These are phyloP conservation scores for Nakazawaea holstii DNA, from an alignment of 805 yeast species.

Conservation along the genomic window DNA sequence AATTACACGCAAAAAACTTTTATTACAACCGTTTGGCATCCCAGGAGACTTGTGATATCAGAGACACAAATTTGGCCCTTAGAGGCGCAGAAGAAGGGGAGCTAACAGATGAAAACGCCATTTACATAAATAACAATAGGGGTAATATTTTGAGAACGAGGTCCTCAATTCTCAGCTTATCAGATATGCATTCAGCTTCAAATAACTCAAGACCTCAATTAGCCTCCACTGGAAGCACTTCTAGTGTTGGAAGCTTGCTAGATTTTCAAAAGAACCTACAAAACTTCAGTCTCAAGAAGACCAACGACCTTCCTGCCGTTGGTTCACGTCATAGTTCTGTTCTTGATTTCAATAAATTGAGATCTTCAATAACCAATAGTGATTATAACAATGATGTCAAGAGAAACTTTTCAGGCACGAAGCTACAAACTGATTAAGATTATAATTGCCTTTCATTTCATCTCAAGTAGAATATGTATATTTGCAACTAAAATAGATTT, in stretches of 20 bases:
- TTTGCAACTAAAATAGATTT: too few relatives aligned
- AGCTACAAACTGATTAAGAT: constrained; percentile 1
- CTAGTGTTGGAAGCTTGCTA: constrained; percentile 8
- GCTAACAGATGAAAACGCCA: constrained; percentile 1
- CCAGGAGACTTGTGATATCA: constrained; percentile 13
- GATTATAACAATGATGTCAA: not conserved
- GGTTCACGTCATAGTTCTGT: not conserved
- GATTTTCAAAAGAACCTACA: constrained; percentile 6
- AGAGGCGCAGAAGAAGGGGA: constrained; percentile 19
- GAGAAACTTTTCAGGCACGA: constrained; percentile 2
- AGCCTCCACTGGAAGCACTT: constrained; percentile 1
- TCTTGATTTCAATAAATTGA: constrained; percentile 9
- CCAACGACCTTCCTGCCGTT: not conserved
- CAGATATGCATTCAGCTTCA: not conserved
- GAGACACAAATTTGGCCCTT: constrained; percentile 11
- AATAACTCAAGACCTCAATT: constrained; percentile 2
- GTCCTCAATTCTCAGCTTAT: constrained; percentile 13
- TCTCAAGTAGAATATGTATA: too few relatives aligned
- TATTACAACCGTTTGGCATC: constrained; percentile 14
- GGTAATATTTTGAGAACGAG: constrained; percentile 22
- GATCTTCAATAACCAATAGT: constrained; percentile 8
- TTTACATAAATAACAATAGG: not conserved
- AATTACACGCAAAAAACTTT: constrained; percentile 8
- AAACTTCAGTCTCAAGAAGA: not conserved
- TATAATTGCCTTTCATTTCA: too few relatives aligned